Conservation (phyloP, 2,329 filamentous ascomycete genomes). For the Botrytis byssoidea region DNA sequence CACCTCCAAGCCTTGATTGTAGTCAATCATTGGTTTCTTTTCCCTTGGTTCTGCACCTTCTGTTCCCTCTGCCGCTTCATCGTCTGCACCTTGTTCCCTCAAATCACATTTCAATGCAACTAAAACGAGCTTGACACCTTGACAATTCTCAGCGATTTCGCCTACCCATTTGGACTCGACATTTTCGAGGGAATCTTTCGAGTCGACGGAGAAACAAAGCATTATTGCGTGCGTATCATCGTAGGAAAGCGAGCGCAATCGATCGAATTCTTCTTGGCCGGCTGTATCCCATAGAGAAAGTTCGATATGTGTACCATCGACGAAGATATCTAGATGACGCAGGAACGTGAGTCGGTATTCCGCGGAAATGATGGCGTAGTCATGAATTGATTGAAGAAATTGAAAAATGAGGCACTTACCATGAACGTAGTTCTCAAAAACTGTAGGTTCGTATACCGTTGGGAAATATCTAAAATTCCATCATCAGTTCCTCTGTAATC, state of each 20-base stretch:
- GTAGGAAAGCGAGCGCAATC: constrained; percentile 91
- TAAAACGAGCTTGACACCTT: constrained; percentile 88
- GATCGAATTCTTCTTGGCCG: constrained; percentile 98
- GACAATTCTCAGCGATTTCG: constrained; percentile 97
- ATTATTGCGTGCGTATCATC: constrained; percentile 97
- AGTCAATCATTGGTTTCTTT: constrained; percentile 76
- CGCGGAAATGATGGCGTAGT: background rate
- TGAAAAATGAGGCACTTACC: constrained; percentile 55
- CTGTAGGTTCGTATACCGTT: constrained; percentile 96
- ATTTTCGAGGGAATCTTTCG: constrained; percentile 94
- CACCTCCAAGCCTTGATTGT: constrained; percentile 87
- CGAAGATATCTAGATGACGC: constrained; percentile 78
- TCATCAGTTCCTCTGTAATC: constrained; percentile 25
- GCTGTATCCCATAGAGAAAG: constrained; percentile 98
- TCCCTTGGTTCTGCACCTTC: constrained; percentile 50
- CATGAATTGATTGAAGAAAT: background rate
- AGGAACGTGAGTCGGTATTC: background rate
- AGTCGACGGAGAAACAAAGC: constrained; percentile 98
- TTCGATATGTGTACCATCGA: constrained; percentile 95
- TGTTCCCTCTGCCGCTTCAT: constrained; percentile 47
- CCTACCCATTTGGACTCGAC: constrained; percentile 98
- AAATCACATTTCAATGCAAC: constrained; percentile 97
- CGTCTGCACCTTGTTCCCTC: constrained; percentile 68
- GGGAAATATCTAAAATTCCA: constrained; percentile 73
- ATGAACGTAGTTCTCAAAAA: constrained; percentile 99